Evolutionary conservation across 768 basidiomycete genomes (phyloP).

Genomic region (Lactifluus pinguis): DNA sequence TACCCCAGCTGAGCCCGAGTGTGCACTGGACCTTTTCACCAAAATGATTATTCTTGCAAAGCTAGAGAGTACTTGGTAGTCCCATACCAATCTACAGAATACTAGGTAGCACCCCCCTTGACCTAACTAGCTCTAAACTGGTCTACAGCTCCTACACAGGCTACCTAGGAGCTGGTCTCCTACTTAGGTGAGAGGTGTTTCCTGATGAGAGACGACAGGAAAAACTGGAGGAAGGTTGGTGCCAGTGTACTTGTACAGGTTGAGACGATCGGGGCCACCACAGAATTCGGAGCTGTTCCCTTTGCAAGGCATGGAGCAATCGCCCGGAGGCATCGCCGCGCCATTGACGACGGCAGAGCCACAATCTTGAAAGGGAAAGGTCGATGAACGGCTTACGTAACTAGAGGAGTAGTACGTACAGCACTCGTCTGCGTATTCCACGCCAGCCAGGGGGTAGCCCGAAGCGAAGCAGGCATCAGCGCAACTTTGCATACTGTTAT

Average conservation of each 20-base stretch:
- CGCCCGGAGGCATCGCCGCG: constrained; percentile 36
- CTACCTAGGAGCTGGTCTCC: too few species aligned
- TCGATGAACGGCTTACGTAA: not conserved
- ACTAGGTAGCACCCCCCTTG: too few species aligned
- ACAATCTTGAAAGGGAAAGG: constrained; percentile 35
- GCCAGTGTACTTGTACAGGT: constrained; percentile 63
- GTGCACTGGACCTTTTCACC: too few species aligned
- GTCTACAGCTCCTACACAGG: too few species aligned
- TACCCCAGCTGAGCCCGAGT: too few species aligned
- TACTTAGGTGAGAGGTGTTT: too few species aligned
- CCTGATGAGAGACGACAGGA: constrained; percentile 6
- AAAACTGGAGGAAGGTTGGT: constrained; percentile 26
- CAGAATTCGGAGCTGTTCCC: constrained; percentile 61
- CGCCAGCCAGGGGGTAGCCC: constrained; percentile 33
- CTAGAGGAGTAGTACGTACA: constrained; percentile 27
- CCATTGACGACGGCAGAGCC: constrained; percentile 38
- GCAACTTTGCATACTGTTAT: constrained; percentile 48
- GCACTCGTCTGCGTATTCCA: constrained; percentile 43
- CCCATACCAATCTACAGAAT: too few species aligned
- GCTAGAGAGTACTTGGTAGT: too few species aligned
- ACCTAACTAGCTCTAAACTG: too few species aligned
- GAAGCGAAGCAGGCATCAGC: constrained; percentile 51
- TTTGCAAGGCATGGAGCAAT: constrained; percentile 59
- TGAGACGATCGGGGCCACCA: constrained; percentile 61
- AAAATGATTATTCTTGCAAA: too few species aligned